Evolutionary conservation across 768 basidiomycete species (phyloP), one percentile per base, ranked within the genome.

Genomic region (Suillus paluster): DNA sequence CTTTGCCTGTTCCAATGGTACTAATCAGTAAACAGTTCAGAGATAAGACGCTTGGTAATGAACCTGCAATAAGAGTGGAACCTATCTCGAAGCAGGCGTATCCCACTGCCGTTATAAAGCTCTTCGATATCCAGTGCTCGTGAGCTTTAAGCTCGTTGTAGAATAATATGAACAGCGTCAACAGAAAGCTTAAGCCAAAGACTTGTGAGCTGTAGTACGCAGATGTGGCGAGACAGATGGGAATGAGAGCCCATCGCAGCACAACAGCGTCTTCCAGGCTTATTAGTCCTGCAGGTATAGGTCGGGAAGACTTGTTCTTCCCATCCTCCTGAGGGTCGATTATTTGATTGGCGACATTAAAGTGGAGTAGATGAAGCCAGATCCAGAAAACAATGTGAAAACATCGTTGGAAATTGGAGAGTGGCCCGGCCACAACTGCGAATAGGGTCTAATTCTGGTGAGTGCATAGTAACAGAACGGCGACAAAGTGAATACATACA

Each of bases 291-390:
- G 82, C 70, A 0, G 83, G 82, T 25, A 84, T 65, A 0, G 83
- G 83, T 14, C 83, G 69, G 60, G 78, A 77, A 3, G 79, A 77
- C 57, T 82, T 81, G 68, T 84, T 84, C 52, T 72, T 48, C 25
- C 64, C 72, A 60, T 84, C 83, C 67, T 84, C 83, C 12, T 77
- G 76, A 5, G 76, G 73, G 7, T 73, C 70, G 36, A 77, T 71
- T 23, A 73, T 75, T 66, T 84, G 82, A 60, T 84, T 84, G 4
- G 79, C 72, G n/a, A 83, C 66, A 61, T 79, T 66, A 66, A 78
- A 80, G 49, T 80, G 80, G 3, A 84, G 68, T 14, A 82, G 69
- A 56, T 84, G 83, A 3, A 80, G 57, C 76, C 75, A 84, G 30
- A 81, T 72, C 83, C 83, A 84, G 5, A 77, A 42, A 1, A 79